Evolutionary conservation across 2,329 filamentous ascomycete species (phyloP), one percentile per base, ranked within the genome.

Genomic region (Neopestalotiopsis sp.): DNA sequence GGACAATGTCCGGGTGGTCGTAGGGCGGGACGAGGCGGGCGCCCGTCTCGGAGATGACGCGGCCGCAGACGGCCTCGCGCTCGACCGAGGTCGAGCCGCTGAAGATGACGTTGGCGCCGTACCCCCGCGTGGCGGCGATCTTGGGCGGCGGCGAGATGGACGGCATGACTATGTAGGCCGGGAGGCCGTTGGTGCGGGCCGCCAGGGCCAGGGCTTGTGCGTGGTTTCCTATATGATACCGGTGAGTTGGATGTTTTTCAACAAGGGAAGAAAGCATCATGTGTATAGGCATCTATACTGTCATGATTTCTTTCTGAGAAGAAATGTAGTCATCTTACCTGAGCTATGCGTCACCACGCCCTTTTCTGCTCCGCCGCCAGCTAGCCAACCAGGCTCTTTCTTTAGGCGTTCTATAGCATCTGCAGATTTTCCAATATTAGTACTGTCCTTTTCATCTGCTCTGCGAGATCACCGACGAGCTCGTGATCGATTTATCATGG

Each of bases 81-180:
- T 98, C 95, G 4, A 87, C 83, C 56, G 88, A 89, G 1, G 94
- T 97, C 69, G 90, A 91, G 17, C 95, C 95, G 76, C 90, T 93
- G 84, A 97, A 97, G 68, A 94, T 85, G 40, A 98, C 88, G 56
- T 86, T 85, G 4, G 94, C 93, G 71, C 93, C 93, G 80, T 97
- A 94, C 5, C 89, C 87, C 73, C 86, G 84, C 0, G 95, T 97
- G 0, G 92, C 95, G 3, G 92, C 91, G 71, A 98, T 94, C 81
- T 98, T 98, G 71, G 90, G 91, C n/a, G 92, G 88, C 0, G 93
- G 91, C 68, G 91, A 92, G 77, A 96, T 96, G n/a, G 82, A 79
- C 0, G 95, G 95, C 95, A 98, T 98, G 69, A 98, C 91, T 76
- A 98, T 95, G 82, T 95, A 89, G 0, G 94, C 94, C 12, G 92